Percentiles rank a stretch among this genome's conserved stretches.
Evolutionary conservation across 2,329 filamentous ascomycete genomes (phyloP).

Genomic region (Aureobasidium uvarum): DNA sequence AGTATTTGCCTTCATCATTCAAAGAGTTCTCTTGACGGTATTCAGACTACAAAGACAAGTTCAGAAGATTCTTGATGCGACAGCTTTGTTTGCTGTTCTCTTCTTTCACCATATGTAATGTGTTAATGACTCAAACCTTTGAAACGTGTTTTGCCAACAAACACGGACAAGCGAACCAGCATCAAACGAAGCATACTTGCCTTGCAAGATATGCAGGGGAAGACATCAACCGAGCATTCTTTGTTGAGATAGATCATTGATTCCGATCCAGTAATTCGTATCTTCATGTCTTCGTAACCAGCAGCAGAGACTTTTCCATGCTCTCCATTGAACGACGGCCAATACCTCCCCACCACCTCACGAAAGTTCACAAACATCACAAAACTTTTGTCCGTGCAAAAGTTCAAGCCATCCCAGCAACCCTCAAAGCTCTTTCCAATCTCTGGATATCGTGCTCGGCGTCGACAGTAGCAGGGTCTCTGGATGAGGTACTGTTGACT

Average conservation of each 20-base stretch:
- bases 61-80: no score
- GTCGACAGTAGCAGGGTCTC: neutral
- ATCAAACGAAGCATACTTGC: no score
- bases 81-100: no score
- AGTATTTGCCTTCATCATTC: no score
- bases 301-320: neutral
- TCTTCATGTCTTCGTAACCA: neutral
- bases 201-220: no score
- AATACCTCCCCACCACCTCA: neutral
- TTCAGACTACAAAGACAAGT: no score
- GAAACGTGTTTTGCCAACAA: no score
- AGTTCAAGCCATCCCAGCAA: slow-evolving; percentile 1
- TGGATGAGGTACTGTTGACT: neutral
- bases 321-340: neutral
- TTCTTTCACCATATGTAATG: no score
- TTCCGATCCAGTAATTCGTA: neutral
- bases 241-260: neutral
- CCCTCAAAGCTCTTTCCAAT: neutral
- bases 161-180: no score
- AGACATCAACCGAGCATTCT: neutral
- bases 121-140: no score
- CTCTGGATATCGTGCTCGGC: slow-evolving; percentile 1
- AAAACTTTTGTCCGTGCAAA: neutral
- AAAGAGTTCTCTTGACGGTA: no score
- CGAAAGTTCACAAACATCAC: neutral